These are phyloP conservation scores for Cylindrotheca closterium DNA, from an alignment of 108 stramenopile genomes.

Conservation along the genomic window DNA sequence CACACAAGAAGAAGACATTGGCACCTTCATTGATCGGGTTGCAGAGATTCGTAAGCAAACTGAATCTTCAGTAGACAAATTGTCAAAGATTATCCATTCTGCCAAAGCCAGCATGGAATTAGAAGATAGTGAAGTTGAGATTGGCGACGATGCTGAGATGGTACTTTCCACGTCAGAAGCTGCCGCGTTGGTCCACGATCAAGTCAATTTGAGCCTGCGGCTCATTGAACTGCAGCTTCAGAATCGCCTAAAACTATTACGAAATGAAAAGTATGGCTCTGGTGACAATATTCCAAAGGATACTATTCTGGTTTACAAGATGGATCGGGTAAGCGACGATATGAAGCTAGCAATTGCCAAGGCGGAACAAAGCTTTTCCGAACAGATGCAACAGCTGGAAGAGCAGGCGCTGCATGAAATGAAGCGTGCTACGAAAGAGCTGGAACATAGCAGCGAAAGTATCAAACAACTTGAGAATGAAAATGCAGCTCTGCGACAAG, in stretches of 20 bases:
- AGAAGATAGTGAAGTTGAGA: conserved; percentile 16
- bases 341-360: conserved; percentile 29
- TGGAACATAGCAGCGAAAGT: conserved; percentile 2
- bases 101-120: conserved; percentile 20
- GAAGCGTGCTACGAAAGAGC: background rate
- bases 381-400: conserved; percentile 35
- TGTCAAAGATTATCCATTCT: conserved; percentile 30
- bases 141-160: conserved; percentile 25
- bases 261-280: conserved; percentile 22
- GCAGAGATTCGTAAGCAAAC: conserved; percentile 35
- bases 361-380: conserved; percentile 30
- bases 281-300: background rate
- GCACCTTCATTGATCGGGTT: conserved; percentile 24
- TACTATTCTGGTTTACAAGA: conserved; percentile 3
- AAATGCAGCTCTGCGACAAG: conserved; percentile 8
- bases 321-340: conserved; percentile 27
- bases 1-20: background rate
- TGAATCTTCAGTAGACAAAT: conserved; percentile 22
- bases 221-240: conserved; percentile 45
- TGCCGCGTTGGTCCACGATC: conserved; percentile 39
- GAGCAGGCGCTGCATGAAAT: conserved; percentile 9
- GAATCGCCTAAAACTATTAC: conserved; percentile 36
- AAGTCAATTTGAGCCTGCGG: conserved; percentile 41
- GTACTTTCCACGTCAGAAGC: conserved; percentile 39
- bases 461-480: conserved; percentile 11